Percentiles rank a stretch among this genome's conserved stretches.
Evolutionary conservation across 192 early-diverging fungal genomes (phyloP).

Genomic region (Coemansia sp.): DNA sequence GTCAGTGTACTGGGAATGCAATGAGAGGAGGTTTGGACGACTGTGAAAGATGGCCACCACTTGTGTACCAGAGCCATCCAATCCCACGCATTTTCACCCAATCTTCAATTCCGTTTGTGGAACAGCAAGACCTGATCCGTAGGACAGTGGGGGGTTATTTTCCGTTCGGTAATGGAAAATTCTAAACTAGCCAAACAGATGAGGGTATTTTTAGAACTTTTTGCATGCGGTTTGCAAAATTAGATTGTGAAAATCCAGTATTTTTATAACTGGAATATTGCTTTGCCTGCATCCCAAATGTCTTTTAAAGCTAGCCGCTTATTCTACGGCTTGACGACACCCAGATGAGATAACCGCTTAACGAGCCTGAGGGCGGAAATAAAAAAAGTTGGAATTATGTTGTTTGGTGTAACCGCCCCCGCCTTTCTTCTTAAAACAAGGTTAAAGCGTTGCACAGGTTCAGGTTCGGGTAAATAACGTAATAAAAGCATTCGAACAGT

Average conservation of each 20-base stretch:
- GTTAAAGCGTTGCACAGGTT: too few species aligned
- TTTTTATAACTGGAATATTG: neutral
- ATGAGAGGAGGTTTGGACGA: neutral
- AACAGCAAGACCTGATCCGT: neutral
- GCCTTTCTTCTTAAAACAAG: too few species aligned
- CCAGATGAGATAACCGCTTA: too few species aligned
- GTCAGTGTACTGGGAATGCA: too few species aligned
- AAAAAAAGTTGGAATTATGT: too few species aligned
- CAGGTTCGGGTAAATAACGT: too few species aligned
- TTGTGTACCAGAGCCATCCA: constrained; percentile 1
- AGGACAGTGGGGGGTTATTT: neutral
- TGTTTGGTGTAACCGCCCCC: too few species aligned
- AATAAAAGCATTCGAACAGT: too few species aligned
- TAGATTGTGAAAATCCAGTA: neutral
- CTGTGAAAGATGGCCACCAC: neutral
- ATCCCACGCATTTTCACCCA: neutral
- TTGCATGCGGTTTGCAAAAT: neutral
- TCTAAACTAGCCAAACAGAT: neutral
- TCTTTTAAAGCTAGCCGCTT: neutral
- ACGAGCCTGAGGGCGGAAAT: too few species aligned
- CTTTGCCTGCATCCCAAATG: neutral
- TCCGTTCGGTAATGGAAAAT: neutral
- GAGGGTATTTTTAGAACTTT: neutral
- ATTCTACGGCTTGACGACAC: too few species aligned
- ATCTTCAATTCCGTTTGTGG: neutral